Conservation (phyloP, 306 rosid species). For the Cercis canadensis region DNA sequence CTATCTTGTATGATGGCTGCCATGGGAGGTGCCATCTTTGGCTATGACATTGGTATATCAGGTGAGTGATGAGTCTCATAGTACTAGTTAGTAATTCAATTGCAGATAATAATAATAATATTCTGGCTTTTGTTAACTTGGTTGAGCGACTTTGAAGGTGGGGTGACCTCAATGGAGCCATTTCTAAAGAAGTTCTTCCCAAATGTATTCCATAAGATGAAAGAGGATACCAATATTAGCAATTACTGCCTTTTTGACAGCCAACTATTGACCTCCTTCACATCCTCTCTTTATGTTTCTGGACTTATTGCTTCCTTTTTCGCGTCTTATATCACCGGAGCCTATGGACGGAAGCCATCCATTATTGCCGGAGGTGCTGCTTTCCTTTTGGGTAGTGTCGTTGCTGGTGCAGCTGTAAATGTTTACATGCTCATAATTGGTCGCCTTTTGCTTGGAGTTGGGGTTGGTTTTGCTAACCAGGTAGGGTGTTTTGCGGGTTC, state of each 20-base stretch:
- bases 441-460: constrained; percentile 74
- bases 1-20: constrained; percentile 55
- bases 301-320: constrained; percentile 69
- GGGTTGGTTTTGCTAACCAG: constrained; percentile 86
- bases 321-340: constrained; percentile 61
- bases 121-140: neutral
- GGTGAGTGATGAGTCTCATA: constrained; percentile 27
- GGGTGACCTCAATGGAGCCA: constrained; percentile 81
- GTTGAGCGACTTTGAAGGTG: constrained; percentile 39
- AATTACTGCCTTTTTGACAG: constrained; percentile 76
- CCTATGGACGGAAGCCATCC: constrained; percentile 72
- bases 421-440: constrained; percentile 76
- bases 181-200: constrained; percentile 74
- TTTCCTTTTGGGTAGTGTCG: constrained; percentile 65
- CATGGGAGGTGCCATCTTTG: constrained; percentile 52
- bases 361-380: constrained; percentile 66
- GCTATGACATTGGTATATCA: constrained; percentile 52
- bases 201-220: constrained; percentile 56
- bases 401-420: constrained; percentile 68
- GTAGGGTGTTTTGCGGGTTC: constrained; percentile 30
- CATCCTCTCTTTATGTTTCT: constrained; percentile 77
- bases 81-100: neutral
- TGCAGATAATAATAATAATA: neutral
- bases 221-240: constrained; percentile 53
- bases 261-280: constrained; percentile 68